These are phyloP conservation scores for Malassezia caprae DNA, from an alignment of 1,284 basidiomycete species.

Conservation along the genomic window DNA sequence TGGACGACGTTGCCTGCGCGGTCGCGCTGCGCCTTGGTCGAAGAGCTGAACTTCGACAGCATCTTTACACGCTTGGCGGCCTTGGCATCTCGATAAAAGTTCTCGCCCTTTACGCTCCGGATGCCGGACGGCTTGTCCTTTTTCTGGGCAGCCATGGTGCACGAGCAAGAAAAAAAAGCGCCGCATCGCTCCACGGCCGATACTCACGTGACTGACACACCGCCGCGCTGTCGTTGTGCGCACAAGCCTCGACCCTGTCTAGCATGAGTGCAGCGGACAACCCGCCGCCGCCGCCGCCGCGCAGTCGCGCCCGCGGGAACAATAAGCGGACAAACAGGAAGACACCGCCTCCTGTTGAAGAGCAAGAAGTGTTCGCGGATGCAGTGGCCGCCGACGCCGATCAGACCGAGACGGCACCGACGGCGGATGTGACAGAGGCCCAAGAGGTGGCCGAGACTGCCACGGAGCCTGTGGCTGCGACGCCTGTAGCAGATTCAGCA, in stretches of 20 bases:
- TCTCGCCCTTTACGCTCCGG: conserved; percentile 41
- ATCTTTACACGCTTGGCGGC: conserved; percentile 46
- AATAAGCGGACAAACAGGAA: not conserved
- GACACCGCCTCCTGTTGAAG: not conserved
- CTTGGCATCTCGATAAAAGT: conserved; percentile 48
- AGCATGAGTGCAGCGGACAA: conserved; percentile 5
- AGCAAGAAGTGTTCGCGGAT: not conserved
- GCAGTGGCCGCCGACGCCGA: not conserved
- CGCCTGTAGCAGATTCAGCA: not conserved
- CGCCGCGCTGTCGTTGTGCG: not conserved
- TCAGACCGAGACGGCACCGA: not conserved
- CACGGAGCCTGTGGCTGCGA: no score
- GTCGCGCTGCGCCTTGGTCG: conserved; percentile 45
- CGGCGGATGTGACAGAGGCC: not conserved
- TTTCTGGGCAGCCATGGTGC: conserved; percentile 32
- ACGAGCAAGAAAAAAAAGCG: not conserved
- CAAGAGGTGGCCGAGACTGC: not conserved
- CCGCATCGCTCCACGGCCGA: not conserved
- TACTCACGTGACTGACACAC: not conserved
- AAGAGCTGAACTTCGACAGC: conserved; percentile 37
- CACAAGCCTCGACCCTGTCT: not conserved
- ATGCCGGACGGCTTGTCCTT: conserved; percentile 14
- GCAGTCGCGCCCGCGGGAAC: conserved; percentile 5
- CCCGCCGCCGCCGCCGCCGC: conserved; percentile 12
- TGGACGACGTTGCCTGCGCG: conserved; percentile 41